Percentiles rank a stretch among this genome's conserved stretches.
Conservation (phyloP, 1,284 basidiomycete species). For the Schizophyllum amplum region DNA sequence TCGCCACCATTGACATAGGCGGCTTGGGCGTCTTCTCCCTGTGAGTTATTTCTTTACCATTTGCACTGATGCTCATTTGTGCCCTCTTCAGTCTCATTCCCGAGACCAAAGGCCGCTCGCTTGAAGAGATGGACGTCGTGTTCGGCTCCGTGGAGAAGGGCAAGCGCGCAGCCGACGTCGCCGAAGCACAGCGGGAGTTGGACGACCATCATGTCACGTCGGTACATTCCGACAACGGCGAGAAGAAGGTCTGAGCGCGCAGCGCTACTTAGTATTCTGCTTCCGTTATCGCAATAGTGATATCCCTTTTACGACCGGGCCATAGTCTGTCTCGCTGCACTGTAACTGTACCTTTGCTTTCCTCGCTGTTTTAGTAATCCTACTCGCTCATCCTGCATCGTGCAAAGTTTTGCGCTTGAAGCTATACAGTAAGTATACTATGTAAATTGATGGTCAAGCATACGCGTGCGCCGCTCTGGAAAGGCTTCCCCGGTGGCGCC, state of each 20-base stretch:
- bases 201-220: conserved; percentile 10
- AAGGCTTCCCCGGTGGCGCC: no score
- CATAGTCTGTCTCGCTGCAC: no score
- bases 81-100: conserved; percentile 39
- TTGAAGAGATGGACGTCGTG: conserved; percentile 66
- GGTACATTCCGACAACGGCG: not conserved
- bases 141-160: conserved; percentile 51
- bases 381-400: no score
- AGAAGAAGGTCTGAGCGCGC: not conserved
- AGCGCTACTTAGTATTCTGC: not conserved
- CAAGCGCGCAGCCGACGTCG: conserved; percentile 41
- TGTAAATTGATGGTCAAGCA: no score
- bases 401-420: no score
- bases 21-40: conserved; percentile 39
- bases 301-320: no score
- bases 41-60: conserved; percentile 25
- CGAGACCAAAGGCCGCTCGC: conserved; percentile 55
- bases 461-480: no score
- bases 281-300: no score
- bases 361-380: not conserved
- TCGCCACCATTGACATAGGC: conserved; percentile 44
- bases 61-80: conserved; percentile 23
- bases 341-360: not conserved
- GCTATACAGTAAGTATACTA: no score
- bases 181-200: conserved; percentile 23